phyloP scores from a whole-genome alignment of 495 filamentous ascomycete species.

The Neurospora discreta region DNA sequence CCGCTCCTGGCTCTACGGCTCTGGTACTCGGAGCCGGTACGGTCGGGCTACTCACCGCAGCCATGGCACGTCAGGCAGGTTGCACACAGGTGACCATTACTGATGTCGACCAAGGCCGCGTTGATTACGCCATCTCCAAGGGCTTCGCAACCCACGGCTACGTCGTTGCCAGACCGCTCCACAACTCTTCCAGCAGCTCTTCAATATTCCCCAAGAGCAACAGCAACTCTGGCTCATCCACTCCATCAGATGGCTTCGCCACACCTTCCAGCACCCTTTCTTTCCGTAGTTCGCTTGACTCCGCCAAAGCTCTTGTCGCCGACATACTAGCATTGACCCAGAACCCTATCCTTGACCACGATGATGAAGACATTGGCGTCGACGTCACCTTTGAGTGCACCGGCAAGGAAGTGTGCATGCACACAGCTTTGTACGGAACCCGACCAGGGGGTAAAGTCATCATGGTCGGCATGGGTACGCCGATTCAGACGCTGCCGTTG shows the following conservation, averaged over 20 bases:
- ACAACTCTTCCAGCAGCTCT: constrained; percentile 26
- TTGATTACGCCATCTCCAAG: constrained; percentile 61
- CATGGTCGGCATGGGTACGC: constrained; percentile 90
- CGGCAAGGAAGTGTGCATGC: constrained; percentile 75
- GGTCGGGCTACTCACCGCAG: constrained; percentile 70
- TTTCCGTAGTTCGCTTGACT: constrained; percentile 37
- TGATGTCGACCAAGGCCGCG: constrained; percentile 69
- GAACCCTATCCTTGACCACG: constrained; percentile 14
- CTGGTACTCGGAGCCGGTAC: constrained; percentile 81
- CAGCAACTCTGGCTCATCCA: constrained; percentile 30
- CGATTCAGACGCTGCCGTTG: constrained; percentile 75
- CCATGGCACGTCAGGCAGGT: constrained; percentile 56
- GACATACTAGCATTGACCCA: constrained; percentile 40
- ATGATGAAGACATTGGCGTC: constrained; percentile 51
- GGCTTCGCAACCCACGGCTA: constrained; percentile 61
- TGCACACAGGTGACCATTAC: constrained; percentile 60
- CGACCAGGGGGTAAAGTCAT: constrained; percentile 70
- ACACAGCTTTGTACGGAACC: constrained; percentile 76
- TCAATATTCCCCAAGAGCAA: constrained; percentile 23
- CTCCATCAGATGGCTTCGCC: constrained; percentile 33
- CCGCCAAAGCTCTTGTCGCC: constrained; percentile 46
- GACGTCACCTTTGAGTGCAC: constrained; percentile 85
- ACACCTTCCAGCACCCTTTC: constrained; percentile 31
- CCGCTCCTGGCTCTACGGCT: constrained; percentile 45
- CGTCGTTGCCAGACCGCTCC: constrained; percentile 41